phyloP scores from a whole-genome alignment of 202 grass and related monocot species.

The Musa balbisiana region DNA sequence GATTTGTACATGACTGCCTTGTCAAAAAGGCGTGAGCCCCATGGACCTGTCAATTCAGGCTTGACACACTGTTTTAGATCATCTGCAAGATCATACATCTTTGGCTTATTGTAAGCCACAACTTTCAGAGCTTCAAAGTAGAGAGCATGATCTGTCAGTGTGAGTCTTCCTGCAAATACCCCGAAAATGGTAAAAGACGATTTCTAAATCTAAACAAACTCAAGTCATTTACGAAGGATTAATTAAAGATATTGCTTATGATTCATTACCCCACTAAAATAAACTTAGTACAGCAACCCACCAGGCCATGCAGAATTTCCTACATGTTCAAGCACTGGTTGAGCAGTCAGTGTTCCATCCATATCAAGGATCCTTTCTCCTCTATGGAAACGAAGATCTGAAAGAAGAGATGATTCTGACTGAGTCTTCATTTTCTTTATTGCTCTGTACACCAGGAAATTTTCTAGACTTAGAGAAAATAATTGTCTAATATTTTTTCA shows the following conservation, averaged over 20 bases:
- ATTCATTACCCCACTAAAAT: background rate
- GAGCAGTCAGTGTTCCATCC: conserved; percentile 92
- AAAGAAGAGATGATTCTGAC: conserved; percentile 80
- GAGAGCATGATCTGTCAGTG: conserved; percentile 85
- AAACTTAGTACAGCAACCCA: conserved; percentile 26
- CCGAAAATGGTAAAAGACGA: no score
- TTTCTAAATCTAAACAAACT: background rate
- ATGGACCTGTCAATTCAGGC: conserved; percentile 93
- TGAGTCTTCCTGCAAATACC: conserved; percentile 54
- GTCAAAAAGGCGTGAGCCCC: conserved; percentile 97
- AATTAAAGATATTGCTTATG: conserved; percentile 4
- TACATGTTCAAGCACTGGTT: conserved; percentile 93
- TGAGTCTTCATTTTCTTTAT: conserved; percentile 96
- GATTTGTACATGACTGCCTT: conserved; percentile 99
- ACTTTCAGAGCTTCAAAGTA: conserved; percentile 94
- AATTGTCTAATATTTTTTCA: conserved; percentile 2
- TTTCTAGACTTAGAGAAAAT: background rate
- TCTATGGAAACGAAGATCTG: conserved; percentile 55
- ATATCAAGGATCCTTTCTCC: conserved; percentile 82
- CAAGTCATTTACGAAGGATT: background rate
- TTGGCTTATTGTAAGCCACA: conserved; percentile 83
- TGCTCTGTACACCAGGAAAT: conserved; percentile 32
- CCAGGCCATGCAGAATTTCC: conserved; percentile 93
- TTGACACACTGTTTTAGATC: conserved; percentile 90
- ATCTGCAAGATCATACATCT: conserved; percentile 93